Base-by-base conservation (phyloP, 768 basidiomycete species). In the Tylopilus vinaceipallidus region DNA sequence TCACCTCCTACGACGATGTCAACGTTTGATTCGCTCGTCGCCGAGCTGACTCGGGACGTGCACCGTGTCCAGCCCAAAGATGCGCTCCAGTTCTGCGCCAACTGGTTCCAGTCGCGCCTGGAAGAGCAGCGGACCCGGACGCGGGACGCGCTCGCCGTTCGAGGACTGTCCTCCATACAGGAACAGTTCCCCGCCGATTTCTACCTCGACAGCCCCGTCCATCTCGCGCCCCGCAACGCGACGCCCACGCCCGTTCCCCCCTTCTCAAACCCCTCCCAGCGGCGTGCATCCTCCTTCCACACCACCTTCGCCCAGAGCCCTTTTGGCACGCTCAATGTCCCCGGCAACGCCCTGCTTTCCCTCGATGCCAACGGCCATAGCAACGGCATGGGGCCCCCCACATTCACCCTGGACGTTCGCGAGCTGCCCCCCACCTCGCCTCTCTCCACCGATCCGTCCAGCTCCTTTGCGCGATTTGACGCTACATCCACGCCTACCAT, bases 101-200 rank as follows among this genome's bases (percentile, higher is more conserved):
- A 85, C 61, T 98, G 94, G 94, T 98, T 98, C 71, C 89, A 94
- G 66, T 78, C 80, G 53, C 82, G 90, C 47, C 76, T 95, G 42
- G 88, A 92, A 56, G 88, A 92, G 63, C 92, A 95, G 63, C 79
- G 92, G 48, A 77, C 81, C 37, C 80, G 86, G 54, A 82, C 80
- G 20, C 78, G 91, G 56, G 83, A 89, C 72, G 67, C 78, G 60
- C 55, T 66, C 9, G 67, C 79, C 2, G 79, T 76, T 42, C 79
- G 79, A 42, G 68, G 75, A 34, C 69, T 72, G 47, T 76, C 82
- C 9, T 67, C 77, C 20, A 72, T 75, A 27, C 69, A 75, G 34
- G 77, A 79, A 4, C 71, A 78, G 34, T 68, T 85, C 45, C 81
- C 85, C 26, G 59, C 69, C 7, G 81, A 84, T 40, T 73, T 86